Evolutionary conservation across 192 early-diverging fungal genomes (phyloP), one percentile per base, ranked within the genome.

Genomic region (Entomortierella chlamydospora): DNA sequence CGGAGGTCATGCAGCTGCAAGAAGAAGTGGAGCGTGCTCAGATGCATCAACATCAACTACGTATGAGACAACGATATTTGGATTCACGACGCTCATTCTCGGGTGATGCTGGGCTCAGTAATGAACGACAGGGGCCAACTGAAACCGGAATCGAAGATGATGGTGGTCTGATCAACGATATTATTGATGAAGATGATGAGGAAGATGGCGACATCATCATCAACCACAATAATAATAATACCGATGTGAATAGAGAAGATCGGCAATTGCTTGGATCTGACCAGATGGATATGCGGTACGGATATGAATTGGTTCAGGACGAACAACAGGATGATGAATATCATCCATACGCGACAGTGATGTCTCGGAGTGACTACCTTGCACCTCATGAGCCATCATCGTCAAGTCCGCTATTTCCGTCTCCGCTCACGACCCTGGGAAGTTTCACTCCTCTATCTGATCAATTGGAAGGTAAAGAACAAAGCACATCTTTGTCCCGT

Each of bases 351-450:
- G 61, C 45, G 51, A 61, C 73, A 3, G 31, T 77, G 34, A 64
- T 79, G 58, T 66, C 64, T 3, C 42, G 68, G 33, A 33, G 52
- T 6, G 76, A 79, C 17, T 79, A 66, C 31, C 28, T 79, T 29
- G 76, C 76, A 0, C 76, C 76, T 3, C 76, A 79, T 56, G 62
- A 79, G 15, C 76, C 76, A 4, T 70, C 76, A 0, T 79, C 76
- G 15, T 79, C 76, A 34, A 79, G 76, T 65, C 76, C 76, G 15
- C 23, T 79, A 22, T 79, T 79, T 39, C 76, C 76, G 8, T 79
- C 76, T 2, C 76, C 76, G 20, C 57, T 79, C 31, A 79, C 76
- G 2, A 79, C 76, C 25, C 52, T 79, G 33, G 76, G 76, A 20
- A 30, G 67, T 9, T 79, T 70, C 34, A 57, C 50, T 25, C 53